Conservation (phyloP, 1,139 yeast species). For the Casaregolazyma suthepensis region DNA sequence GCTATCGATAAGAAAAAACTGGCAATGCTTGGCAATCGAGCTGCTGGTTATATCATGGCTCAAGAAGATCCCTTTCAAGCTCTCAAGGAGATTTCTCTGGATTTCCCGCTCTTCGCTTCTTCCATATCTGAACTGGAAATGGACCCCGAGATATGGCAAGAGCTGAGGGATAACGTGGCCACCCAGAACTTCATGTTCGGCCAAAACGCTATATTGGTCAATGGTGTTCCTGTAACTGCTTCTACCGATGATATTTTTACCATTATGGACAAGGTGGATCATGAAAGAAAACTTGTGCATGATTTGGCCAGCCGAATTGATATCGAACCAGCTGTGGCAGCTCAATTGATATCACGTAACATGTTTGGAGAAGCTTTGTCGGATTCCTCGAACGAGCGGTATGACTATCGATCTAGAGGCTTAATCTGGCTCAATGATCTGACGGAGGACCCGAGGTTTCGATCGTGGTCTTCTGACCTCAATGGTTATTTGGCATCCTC, state of each 20-base stretch:
- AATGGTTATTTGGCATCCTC: conserved; percentile 37
- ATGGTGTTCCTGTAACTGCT: conserved; percentile 31
- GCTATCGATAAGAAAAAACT: conserved; percentile 25
- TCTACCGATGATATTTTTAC: conserved; percentile 26
- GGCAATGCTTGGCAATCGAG: conserved; percentile 29
- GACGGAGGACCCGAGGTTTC: conserved; percentile 55
- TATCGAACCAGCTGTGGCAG: conserved; percentile 10
- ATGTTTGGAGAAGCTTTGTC: conserved; percentile 15
- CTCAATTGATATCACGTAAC: conserved; percentile 18
- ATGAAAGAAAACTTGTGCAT: conserved; percentile 28
- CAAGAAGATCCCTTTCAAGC: conserved; percentile 28
- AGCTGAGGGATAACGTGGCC: conserved; percentile 20
- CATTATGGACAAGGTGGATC: conserved; percentile 28
- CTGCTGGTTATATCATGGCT: conserved; percentile 28
- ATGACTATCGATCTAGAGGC: conserved; percentile 41
- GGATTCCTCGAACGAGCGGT: conserved; percentile 19
- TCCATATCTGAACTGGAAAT: conserved; percentile 21
- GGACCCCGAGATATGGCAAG: conserved; percentile 20
- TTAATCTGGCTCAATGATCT: conserved; percentile 75
- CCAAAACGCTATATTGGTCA: conserved; percentile 31
- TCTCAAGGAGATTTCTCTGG: conserved; percentile 28
- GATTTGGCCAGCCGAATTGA: conserved; percentile 17
- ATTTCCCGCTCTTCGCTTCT: conserved; percentile 32
- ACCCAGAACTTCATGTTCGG: conserved; percentile 27
- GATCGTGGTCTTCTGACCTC: conserved; percentile 41